phyloP scores from a whole-genome alignment of 768 basidiomycete genomes.

The Chalciporus sphaerocephalus region DNA sequence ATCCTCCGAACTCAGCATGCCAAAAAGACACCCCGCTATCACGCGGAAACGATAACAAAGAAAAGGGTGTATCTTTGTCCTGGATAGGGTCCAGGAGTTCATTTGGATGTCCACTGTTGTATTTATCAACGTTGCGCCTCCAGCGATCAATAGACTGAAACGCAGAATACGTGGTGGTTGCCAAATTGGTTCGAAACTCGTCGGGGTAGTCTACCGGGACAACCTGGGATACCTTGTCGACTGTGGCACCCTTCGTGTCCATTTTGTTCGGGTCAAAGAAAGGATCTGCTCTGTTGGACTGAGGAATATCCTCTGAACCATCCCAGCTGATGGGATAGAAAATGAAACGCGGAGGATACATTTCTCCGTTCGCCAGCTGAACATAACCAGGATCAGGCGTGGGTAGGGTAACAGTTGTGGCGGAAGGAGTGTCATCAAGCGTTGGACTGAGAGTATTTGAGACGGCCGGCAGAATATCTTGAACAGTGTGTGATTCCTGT shows the following conservation, averaged over 20 bases:
- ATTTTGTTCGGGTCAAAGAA: conserved; percentile 24
- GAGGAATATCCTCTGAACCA: conserved; percentile 14
- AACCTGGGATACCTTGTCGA: not conserved
- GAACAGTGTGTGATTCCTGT: not conserved
- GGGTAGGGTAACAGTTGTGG: conserved; percentile 29
- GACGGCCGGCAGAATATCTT: not conserved
- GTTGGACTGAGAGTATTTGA: not conserved
- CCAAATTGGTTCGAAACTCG: conserved; percentile 37
- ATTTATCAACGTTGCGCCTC: conserved; percentile 17
- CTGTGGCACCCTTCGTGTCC: not conserved
- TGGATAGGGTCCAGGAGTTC: conserved; percentile 19
- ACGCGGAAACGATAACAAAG: conserved; percentile 12
- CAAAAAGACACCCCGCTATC: not conserved
- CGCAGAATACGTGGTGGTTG: conserved; percentile 18
- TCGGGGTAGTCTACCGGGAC: not conserved
- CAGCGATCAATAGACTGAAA: conserved; percentile 22
- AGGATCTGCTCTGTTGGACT: conserved; percentile 43
- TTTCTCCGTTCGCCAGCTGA: conserved; percentile 14
- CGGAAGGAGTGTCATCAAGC: conserved; percentile 20
- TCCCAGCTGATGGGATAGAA: conserved; percentile 28
- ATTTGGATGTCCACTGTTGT: not conserved
- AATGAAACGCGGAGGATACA: conserved; percentile 22
- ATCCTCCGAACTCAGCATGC: not conserved
- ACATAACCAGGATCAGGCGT: conserved; percentile 18
- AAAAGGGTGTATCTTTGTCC: conserved; percentile 5